Evolutionary conservation across 306 rosid genomes (phyloP), one percentile per base, ranked within the genome.

Genomic region (Prunus salicina): DNA sequence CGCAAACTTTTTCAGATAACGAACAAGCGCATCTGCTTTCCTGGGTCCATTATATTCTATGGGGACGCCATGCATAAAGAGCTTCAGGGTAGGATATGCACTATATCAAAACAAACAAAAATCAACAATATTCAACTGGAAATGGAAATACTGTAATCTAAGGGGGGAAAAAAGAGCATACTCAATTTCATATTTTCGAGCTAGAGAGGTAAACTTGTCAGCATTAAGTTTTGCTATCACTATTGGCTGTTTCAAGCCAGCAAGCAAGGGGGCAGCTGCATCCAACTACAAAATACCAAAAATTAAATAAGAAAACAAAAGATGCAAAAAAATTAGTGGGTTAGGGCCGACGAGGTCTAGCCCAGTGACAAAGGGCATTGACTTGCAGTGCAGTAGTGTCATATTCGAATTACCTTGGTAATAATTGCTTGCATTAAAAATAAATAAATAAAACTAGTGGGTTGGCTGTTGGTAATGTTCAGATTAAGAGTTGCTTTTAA

Each of bases 231-330:
- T 95, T 5, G 96, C 97, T 64, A 95, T 86, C 79, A 84, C 73
- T 62, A 95, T 77, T n/a, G 97, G 97, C 67, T 88, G 82, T 80
- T 84, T 90, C 90, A 92, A 79, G 68, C 73, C 76, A 60, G 97
- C 93, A 69, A 95, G 97, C 71, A 81, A 81, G 63, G 96, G 93
- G 0, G 97, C 99, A 0, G 97, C 99, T 55, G 91, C 91, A 84
- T 95, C 98, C 86, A 96, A 84, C 99, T 92, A 86, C 82, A 77
- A 85, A 67, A 47, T 47, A 3, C 15, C 69, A 8, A 67, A 72
- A 45, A 80, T 14, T 63, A 72, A 50, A 82, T 12, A 49, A 49
- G 16, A 49, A 49, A 49, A 13, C 16, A 49, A 49, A 12, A 1
- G 53, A 49, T 0, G 53, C 53, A 49, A 49, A 19, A 49, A 14